Evolutionary conservation across 441 rosid species (phyloP), one percentile per base, ranked within the genome.

Genomic region (Cnidoscolus chayamansa): DNA sequence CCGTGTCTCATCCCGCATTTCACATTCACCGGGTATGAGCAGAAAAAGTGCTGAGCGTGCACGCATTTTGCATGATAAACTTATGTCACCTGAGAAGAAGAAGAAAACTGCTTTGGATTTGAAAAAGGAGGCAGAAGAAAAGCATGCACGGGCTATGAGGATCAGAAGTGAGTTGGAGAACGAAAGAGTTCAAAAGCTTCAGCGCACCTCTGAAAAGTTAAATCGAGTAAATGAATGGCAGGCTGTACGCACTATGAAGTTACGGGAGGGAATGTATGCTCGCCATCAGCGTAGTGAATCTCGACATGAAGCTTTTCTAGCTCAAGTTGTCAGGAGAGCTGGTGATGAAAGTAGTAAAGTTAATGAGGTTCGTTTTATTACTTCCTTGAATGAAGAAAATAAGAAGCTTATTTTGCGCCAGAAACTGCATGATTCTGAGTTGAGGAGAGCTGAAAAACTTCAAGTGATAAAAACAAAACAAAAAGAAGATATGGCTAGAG

Each of bases 341-440:
- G 96, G 96, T 56, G 93, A 90, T 72, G 96, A 90, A 81, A 90
- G 93, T 80, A 90, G 91, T 74, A 90, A 90, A 81, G 96, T 90
- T 70, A 88, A 87, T 72, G 96, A 90, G 84, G 93, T 90, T 69
- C 93, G 93, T 51, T 90, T 90, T 74, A 90, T 90, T 78, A 90
- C 96, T 73, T 90, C 96, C 70, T 81, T 90, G 80, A 90, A 90
- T 78, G 96, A 82, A 84, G 96, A 86, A 83, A 90, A 90, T 74
- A 90, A 90, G 81, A 90, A 90, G 83, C 88, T 83, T 71, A 90
- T 87, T 20, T 81, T 90, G 85, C 93, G 86, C 65, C 96, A 90
- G 84, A 90, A 90, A 78, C 89, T 82, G 79, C 91, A 86, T 31
- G 96, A 84, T 81, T 90, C 93, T 40, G 93, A 88, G 78, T 78